phyloP scores from a whole-genome alignment of 371 early-diverging fungal genomes.

The Haplosporangium sp. region DNA sequence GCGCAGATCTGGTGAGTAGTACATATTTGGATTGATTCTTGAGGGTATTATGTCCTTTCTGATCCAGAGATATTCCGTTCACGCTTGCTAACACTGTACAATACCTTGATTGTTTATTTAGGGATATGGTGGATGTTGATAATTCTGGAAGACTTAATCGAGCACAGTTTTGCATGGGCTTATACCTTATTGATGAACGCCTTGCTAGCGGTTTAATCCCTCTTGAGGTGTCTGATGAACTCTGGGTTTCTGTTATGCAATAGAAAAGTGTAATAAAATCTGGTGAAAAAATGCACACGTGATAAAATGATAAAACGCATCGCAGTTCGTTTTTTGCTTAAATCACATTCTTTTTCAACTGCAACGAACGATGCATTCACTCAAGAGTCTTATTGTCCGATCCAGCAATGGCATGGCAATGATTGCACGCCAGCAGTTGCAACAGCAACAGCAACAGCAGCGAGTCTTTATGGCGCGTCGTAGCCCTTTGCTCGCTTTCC shows the following conservation, averaged over 20 bases:
- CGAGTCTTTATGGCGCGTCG: background rate
- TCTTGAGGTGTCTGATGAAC: slow-evolving; percentile 46
- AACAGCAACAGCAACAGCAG: background rate
- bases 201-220: slow-evolving; percentile 48
- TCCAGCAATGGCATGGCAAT: slow-evolving; percentile 8
- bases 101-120: background rate
- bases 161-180: slow-evolving; percentile 53
- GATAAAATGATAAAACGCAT: background rate
- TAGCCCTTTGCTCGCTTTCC: background rate
- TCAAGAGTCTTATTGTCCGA: slow-evolving; percentile 11
- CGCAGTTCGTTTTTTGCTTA: background rate
- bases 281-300: no score
- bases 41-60: background rate
- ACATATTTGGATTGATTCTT: background rate
- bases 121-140: slow-evolving; percentile 51
- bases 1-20: slow-evolving; percentile 49
- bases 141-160: slow-evolving; percentile 34
- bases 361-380: slow-evolving; percentile 7
- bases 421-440: background rate
- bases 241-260: slow-evolving; percentile 50
- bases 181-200: slow-evolving; percentile 53
- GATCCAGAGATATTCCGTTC: no score
- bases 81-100: background rate
- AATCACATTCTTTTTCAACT: background rate
- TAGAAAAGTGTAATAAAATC: slow-evolving; percentile 1